These are phyloP conservation scores for Aureobasidium pullulans DNA, from an alignment of 2,329 filamentous ascomycete species.

Conservation along the genomic window DNA sequence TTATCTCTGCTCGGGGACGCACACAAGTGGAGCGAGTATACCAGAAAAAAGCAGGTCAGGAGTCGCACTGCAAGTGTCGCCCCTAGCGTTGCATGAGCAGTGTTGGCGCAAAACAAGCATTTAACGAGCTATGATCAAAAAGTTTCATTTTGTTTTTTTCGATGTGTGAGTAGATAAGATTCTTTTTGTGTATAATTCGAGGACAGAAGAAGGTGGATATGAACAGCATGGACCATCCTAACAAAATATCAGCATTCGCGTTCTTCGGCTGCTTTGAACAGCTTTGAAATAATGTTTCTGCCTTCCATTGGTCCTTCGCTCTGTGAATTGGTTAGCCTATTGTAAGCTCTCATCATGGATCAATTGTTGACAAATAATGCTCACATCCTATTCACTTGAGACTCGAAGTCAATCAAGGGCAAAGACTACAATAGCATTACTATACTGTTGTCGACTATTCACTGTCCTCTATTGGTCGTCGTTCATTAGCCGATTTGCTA, in stretches of 20 bases:
- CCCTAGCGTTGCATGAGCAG: constrained; percentile 1
- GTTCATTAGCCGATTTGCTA: background rate
- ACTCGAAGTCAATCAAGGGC: too few relatives aligned
- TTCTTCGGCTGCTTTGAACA: background rate
- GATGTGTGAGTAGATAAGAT: constrained; percentile 5
- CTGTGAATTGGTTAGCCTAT: too few relatives aligned
- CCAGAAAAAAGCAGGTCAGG: background rate
- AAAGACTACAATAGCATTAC: too few relatives aligned
- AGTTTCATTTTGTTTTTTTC: background rate
- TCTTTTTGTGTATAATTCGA: background rate
- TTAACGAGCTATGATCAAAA: constrained; percentile 8
- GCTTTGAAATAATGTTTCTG: background rate
- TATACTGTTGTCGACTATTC: background rate
- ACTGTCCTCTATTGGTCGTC: background rate
- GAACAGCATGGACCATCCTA: background rate
- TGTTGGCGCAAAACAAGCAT: background rate
- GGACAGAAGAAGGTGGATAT: background rate
- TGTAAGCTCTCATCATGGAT: background rate
- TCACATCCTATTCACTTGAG: too few relatives aligned
- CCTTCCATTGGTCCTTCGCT: background rate
- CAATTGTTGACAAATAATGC: too few relatives aligned
- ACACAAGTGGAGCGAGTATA: constrained; percentile 10
- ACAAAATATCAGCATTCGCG: background rate
- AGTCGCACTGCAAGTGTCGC: constrained; percentile 9
- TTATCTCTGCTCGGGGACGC: background rate